These are phyloP conservation scores for Neocucurbitaria cava DNA, from an alignment of 2,329 filamentous ascomycete species.

Conservation along the genomic window DNA sequence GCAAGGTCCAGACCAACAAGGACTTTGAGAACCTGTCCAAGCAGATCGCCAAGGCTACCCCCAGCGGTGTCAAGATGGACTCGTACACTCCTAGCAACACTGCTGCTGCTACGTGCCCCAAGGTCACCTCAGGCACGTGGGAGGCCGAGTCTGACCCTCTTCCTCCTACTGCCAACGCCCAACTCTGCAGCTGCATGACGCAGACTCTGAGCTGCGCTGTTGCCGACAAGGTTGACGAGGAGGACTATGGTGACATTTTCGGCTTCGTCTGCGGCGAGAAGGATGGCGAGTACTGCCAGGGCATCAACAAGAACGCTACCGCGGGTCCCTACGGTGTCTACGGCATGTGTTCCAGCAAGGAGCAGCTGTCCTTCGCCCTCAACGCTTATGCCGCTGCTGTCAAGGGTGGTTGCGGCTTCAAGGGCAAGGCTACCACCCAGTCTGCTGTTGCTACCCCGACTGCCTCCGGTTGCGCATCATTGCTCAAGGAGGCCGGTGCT, in stretches of 20 bases:
- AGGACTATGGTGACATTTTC: slow-evolving; percentile 74
- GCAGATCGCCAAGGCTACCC: slow-evolving; percentile 70
- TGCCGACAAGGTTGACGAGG: slow-evolving; percentile 59
- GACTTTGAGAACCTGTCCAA: slow-evolving; percentile 67
- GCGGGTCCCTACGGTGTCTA: slow-evolving; percentile 77
- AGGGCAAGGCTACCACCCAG: slow-evolving; percentile 68
- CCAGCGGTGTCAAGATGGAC: slow-evolving; percentile 69
- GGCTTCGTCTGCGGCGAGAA: slow-evolving; percentile 70
- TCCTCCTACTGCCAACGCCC: slow-evolving; percentile 79
- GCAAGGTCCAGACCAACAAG: slow-evolving; percentile 67
- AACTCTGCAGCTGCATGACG: slow-evolving; percentile 88
- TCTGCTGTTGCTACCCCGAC: slow-evolving; percentile 55
- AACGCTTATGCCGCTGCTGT: slow-evolving; percentile 67
- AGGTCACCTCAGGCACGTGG: slow-evolving; percentile 67
- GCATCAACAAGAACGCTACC: slow-evolving; percentile 71
- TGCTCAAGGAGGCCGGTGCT: slow-evolving; percentile 69
- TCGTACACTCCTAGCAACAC: slow-evolving; percentile 79
- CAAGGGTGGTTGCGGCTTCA: slow-evolving; percentile 72
- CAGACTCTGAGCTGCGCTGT: slow-evolving; percentile 75
- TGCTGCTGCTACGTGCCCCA: slow-evolving; percentile 73
- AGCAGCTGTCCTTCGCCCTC: slow-evolving; percentile 77
- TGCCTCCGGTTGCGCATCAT: slow-evolving; percentile 61
- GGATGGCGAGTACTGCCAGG: slow-evolving; percentile 65
- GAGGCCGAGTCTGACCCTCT: slow-evolving; percentile 69
- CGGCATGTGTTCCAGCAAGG: slow-evolving; percentile 74